phyloP scores from a whole-genome alignment of 768 basidiomycete genomes.

The Calocybe gangraenosa region DNA sequence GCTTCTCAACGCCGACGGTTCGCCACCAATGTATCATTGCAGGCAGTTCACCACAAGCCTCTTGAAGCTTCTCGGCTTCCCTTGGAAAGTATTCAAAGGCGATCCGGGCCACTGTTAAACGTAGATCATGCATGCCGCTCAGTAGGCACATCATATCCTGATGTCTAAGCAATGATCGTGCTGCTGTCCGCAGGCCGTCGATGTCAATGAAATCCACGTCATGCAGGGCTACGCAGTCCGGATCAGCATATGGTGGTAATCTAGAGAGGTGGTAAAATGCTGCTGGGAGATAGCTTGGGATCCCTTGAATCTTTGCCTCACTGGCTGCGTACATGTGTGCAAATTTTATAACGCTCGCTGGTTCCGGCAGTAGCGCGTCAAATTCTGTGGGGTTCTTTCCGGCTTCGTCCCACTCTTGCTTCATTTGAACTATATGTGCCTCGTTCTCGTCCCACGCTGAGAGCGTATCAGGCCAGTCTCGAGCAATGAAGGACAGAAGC shows the following conservation, averaged over 20 bases:
- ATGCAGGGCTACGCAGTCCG: neutral
- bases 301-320: neutral
- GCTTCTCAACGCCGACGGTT: constrained; percentile 5
- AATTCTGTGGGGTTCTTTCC: neutral
- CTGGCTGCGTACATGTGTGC: constrained; percentile 5
- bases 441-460: constrained; percentile 10
- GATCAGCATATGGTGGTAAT: constrained; percentile 9
- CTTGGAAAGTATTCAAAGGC: constrained; percentile 1
- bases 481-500: constrained; percentile 6
- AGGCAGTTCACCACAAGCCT: constrained; percentile 1
- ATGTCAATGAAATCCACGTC: constrained; percentile 2
- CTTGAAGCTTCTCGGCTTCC: neutral
- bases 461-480: constrained; percentile 9
- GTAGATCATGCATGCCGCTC: constrained; percentile 6
- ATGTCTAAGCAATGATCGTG: constrained; percentile 7
- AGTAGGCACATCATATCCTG: constrained; percentile 9
- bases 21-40: constrained; percentile 12
- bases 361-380: constrained; percentile 10
- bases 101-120: neutral
- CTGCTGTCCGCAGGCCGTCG: constrained; percentile 6
- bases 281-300: constrained; percentile 10
- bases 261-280: constrained; percentile 15
- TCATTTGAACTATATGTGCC: constrained; percentile 1
- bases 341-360: constrained; percentile 8
- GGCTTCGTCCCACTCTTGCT: constrained; percentile 2